A percentile compares a stretch with the other conserved stretches of the same genome.
Conservation (phyloP, 768 basidiomycete genomes). For the Suillus variegatus region DNA sequence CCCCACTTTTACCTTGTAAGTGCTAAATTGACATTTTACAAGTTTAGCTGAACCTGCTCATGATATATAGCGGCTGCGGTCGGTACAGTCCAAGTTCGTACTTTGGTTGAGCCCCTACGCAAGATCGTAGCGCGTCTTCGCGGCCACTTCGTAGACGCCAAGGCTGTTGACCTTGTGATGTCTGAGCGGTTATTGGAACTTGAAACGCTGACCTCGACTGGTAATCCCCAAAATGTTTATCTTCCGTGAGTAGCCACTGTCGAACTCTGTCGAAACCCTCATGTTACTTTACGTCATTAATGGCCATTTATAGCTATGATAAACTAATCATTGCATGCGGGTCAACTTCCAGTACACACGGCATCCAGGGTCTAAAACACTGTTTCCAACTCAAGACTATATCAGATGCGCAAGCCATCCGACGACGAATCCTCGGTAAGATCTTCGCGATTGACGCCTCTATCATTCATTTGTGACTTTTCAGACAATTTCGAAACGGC, state of each 20-base stretch:
- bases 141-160: constrained; percentile 87
- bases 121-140: constrained; percentile 90
- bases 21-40: not conserved
- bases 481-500: constrained; percentile 91
- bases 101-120: constrained; percentile 91
- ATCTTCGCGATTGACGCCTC: not conserved
- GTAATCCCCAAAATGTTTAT: constrained; percentile 65
- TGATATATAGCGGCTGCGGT: constrained; percentile 75
- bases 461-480: constrained; percentile 1
- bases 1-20: constrained; percentile 81
- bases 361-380: constrained; percentile 89
- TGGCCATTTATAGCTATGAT: constrained; percentile 61
- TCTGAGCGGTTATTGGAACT: constrained; percentile 85
- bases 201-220: constrained; percentile 58
- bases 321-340: constrained; percentile 92
- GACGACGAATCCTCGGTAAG: constrained; percentile 84
- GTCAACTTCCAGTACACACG: constrained; percentile 88
- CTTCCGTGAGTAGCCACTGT: constrained; percentile 62
- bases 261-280: not conserved
- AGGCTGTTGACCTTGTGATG: constrained; percentile 90
- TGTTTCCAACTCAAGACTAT: constrained; percentile 96
- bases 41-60: constrained; percentile 9
- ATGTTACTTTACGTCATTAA: constrained; percentile 2
- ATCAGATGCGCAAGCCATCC: constrained; percentile 85
- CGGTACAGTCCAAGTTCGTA: constrained; percentile 91